Evolutionary conservation across 371 early-diverging fungal species (phyloP).

Genomic region (Rozella allomycis): DNA sequence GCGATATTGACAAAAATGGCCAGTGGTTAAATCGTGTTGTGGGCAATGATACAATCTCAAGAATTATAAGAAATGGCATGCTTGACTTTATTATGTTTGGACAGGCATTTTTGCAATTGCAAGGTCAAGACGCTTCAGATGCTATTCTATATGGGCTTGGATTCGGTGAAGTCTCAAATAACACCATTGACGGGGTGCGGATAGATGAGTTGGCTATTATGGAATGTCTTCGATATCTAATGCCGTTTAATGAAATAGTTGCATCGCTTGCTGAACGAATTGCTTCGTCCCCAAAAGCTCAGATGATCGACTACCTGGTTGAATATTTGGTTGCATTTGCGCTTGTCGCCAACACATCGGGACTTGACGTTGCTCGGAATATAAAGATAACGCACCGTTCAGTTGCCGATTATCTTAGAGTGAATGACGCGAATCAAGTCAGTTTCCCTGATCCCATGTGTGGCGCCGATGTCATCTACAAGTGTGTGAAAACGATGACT

Average conservation of each 20-base stretch:
- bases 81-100: not conserved
- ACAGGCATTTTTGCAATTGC: not conserved
- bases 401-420: not conserved
- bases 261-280: slow-evolving; percentile 3
- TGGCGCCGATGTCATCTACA: slow-evolving; percentile 10
- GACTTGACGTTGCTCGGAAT: not conserved
- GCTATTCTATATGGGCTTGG: not conserved
- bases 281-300: slow-evolving; percentile 4
- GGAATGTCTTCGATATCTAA: slow-evolving; percentile 6
- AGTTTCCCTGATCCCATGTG: slow-evolving; percentile 8
- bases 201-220: not conserved
- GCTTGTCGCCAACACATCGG: slow-evolving; percentile 4
- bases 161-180: not conserved
- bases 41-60: not conserved
- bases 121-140: not conserved
- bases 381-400: not conserved
- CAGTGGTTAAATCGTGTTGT: not conserved
- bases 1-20: not conserved
- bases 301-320: slow-evolving; percentile 7
- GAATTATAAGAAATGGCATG: not conserved
- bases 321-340: slow-evolving; percentile 10
- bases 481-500: slow-evolving; percentile 1
- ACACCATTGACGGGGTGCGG: not conserved
- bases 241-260: slow-evolving; percentile 6
- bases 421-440: slow-evolving; percentile 1